phyloP scores from a whole-genome alignment of 2,329 filamentous ascomycete genomes.

The Fusarium bulbicola region DNA sequence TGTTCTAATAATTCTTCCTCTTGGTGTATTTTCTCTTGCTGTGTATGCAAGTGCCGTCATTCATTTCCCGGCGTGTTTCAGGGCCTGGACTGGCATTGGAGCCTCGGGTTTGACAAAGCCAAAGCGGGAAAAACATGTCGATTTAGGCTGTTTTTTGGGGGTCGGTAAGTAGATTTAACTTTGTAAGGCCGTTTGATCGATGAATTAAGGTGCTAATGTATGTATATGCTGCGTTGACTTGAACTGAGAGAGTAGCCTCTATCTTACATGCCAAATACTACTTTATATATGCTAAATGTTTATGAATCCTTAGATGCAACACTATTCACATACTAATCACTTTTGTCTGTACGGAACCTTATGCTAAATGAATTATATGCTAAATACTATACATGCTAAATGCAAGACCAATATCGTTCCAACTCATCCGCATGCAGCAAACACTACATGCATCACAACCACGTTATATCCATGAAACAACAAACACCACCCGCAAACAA shows the following conservation, averaged over 20 bases:
- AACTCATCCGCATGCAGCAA: background rate
- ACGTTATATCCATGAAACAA: constrained; percentile 9
- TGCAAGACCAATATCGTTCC: background rate
- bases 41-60: constrained; percentile 3
- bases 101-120: background rate
- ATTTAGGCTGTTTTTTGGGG: background rate
- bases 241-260: background rate
- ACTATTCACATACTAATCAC: background rate
- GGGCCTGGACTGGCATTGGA: background rate
- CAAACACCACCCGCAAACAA: background rate
- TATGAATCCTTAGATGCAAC: background rate
- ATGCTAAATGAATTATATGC: background rate
- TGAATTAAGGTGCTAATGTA: background rate
- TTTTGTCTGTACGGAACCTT: no score
- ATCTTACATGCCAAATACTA: background rate
- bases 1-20: background rate
- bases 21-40: background rate
- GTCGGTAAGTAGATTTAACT: background rate
- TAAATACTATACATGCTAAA: background rate
- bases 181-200: background rate
- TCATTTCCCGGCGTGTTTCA: constrained; percentile 22
- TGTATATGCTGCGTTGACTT: background rate
- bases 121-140: background rate
- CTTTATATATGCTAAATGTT: background rate
- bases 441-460: background rate